These are phyloP conservation scores for Neonothopanus nambi DNA, from an alignment of 1,284 basidiomycete genomes.

Conservation along the genomic window DNA sequence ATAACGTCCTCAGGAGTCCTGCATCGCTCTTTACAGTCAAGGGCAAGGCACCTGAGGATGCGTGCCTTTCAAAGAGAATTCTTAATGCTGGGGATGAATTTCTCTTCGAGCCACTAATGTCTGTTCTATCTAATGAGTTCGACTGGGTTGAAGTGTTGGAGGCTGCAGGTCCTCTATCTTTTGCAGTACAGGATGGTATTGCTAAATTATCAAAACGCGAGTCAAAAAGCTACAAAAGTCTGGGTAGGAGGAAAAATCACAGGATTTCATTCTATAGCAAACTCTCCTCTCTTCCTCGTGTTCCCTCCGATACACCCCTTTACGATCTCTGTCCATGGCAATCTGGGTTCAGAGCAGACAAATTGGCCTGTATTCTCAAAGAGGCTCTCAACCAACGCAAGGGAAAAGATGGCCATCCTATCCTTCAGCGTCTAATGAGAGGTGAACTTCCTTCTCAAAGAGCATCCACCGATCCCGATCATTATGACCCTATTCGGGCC, in stretches of 20 bases:
- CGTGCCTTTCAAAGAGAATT: background rate
- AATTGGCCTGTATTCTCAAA: background rate
- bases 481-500: background rate
- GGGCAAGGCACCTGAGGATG: background rate
- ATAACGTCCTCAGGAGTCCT: background rate
- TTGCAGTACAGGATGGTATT: too few relatives aligned
- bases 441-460: background rate
- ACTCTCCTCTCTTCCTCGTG: background rate
- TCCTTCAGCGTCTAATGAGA: background rate
- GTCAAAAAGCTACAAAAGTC: too few relatives aligned
- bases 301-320: background rate
- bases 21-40: background rate
- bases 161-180: too few relatives aligned
- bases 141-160: too few relatives aligned
- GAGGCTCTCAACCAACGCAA: conserved; percentile 1
- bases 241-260: too few relatives aligned
- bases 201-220: too few relatives aligned
- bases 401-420: background rate
- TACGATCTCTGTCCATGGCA: background rate
- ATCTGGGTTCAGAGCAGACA: background rate
- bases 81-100: too few relatives aligned
- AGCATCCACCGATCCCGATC: background rate
- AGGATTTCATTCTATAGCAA: background rate
- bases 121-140: too few relatives aligned
- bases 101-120: too few relatives aligned